Conservation (phyloP, 352 stramenopile genomes). For the Phytopythium chamaehyphon region DNA sequence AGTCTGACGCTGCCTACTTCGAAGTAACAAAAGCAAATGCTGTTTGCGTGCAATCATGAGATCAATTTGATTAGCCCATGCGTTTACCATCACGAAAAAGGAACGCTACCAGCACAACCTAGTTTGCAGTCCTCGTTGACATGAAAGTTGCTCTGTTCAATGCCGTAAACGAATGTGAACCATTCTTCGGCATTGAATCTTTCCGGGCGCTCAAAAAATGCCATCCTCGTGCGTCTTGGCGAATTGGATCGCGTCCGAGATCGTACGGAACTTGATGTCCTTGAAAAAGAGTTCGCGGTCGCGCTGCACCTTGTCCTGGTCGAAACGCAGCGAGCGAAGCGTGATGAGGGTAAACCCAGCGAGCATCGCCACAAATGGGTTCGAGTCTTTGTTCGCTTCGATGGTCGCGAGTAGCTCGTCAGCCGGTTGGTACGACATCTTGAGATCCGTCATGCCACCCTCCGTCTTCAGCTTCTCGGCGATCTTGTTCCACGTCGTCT, state of each 20-base stretch:
- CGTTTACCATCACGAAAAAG: too few relatives aligned
- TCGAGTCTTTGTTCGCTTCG: constrained; percentile 8
- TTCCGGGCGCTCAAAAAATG: constrained; percentile 7
- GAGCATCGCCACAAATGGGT: not conserved
- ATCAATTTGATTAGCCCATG: too few relatives aligned
- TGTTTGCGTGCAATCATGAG: too few relatives aligned
- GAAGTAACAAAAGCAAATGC: too few relatives aligned
- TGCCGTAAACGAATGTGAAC: too few relatives aligned
- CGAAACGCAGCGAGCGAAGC: constrained; percentile 8
- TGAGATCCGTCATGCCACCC: constrained; percentile 16
- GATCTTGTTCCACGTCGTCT: constrained; percentile 30
- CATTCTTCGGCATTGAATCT: too few relatives aligned
- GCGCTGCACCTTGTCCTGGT: constrained; percentile 22
- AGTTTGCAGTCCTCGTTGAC: too few relatives aligned
- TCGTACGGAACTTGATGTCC: constrained; percentile 21
- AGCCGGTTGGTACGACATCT: constrained; percentile 13
- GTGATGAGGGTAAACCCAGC: constrained; percentile 23
- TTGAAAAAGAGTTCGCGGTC: constrained; percentile 26
- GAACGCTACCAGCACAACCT: too few relatives aligned
- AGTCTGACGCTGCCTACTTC: too few relatives aligned
- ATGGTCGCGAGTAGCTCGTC: constrained; percentile 14
- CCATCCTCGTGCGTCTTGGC: constrained; percentile 16
- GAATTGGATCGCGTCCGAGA: constrained; percentile 16
- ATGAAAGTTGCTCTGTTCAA: too few relatives aligned
- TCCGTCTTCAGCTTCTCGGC: constrained; percentile 17